Conservation (phyloP, 176 grass and related monocot species). For the Panicum miliaceum region DNA sequence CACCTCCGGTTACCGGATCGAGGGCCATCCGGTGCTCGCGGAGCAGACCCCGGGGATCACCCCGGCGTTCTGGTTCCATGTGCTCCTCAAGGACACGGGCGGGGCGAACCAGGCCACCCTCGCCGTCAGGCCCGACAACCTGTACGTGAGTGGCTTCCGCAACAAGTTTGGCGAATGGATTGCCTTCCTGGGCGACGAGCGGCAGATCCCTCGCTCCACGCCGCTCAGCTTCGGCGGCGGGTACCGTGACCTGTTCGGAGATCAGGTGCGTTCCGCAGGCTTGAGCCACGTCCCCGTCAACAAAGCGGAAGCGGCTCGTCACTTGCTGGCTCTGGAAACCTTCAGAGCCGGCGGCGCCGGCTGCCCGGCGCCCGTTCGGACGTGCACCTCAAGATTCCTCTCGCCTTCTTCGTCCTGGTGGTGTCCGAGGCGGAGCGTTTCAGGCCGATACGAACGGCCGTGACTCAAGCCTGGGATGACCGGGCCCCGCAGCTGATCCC, state of each 20-base stretch:
- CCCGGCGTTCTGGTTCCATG: background rate
- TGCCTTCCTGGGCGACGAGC: background rate
- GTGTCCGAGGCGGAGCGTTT: background rate
- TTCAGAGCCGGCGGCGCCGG: too few relatives aligned
- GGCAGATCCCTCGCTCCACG: background rate
- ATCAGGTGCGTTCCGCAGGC: background rate
- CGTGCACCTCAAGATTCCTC: too few relatives aligned
- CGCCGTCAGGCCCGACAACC: background rate
- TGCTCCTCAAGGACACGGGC: background rate
- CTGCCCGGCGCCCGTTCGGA: background rate
- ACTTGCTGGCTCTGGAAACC: background rate
- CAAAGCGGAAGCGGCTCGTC: fast-evolving
- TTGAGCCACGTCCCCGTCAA: background rate
- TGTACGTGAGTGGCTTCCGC: background rate
- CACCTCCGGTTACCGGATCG: too few relatives aligned
- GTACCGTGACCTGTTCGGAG: background rate
- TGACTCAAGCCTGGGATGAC: background rate
- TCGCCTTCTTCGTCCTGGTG: background rate
- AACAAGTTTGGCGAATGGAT: background rate
- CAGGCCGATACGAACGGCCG: too few relatives aligned
- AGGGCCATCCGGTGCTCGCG: background rate
- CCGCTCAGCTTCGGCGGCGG: background rate
- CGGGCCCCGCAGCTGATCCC: background rate
- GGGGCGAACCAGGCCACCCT: background rate
- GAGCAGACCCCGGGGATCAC: background rate